Percentiles rank a stretch among this genome's conserved stretches.
phyloP scores from a whole-genome alignment of 2,329 filamentous ascomycete genomes.

The Onygena corvina region DNA sequence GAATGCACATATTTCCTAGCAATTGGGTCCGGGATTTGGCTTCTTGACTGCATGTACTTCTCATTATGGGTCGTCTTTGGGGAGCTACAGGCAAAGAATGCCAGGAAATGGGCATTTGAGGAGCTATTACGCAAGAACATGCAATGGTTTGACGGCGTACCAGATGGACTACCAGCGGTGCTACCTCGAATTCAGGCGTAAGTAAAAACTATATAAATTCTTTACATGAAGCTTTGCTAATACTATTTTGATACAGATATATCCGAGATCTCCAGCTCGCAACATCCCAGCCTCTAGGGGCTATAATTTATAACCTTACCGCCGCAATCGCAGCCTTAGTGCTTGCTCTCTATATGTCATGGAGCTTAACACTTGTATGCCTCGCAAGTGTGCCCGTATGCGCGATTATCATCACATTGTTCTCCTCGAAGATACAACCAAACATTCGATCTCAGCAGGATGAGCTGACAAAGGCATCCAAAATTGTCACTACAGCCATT shows the following conservation, averaged over 20 bases:
- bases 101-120: slow-evolving; percentile 53
- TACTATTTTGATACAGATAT: slow-evolving; percentile 46
- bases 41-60: slow-evolving; percentile 56
- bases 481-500: slow-evolving; percentile 57
- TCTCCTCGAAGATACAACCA: slow-evolving; percentile 50
- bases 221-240: neutral
- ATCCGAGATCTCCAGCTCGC: slow-evolving; percentile 70
- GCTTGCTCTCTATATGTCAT: slow-evolving; percentile 67
- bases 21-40: slow-evolving; percentile 54
- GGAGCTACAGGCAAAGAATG: slow-evolving; percentile 61
- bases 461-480: slow-evolving; percentile 58
- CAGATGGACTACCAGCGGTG: slow-evolving; percentile 59
- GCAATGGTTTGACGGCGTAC: slow-evolving; percentile 66
- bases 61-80: slow-evolving; percentile 64
- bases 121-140: slow-evolving; percentile 61
- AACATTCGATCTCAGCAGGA: slow-evolving; percentile 58
- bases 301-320: slow-evolving; percentile 52
- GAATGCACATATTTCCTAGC: slow-evolving; percentile 52
- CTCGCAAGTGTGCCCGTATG: slow-evolving; percentile 61
- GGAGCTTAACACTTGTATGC: slow-evolving; percentile 71
- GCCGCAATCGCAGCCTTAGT: slow-evolving; percentile 53
- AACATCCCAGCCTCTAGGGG: slow-evolving; percentile 66
- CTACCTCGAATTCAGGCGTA: slow-evolving; percentile 63
- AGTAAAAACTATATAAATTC: slow-evolving; percentile 23
- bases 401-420: slow-evolving; percentile 45